Evolutionary conservation across 768 basidiomycete species (phyloP).

Genomic region (Termitomyces sp.): DNA sequence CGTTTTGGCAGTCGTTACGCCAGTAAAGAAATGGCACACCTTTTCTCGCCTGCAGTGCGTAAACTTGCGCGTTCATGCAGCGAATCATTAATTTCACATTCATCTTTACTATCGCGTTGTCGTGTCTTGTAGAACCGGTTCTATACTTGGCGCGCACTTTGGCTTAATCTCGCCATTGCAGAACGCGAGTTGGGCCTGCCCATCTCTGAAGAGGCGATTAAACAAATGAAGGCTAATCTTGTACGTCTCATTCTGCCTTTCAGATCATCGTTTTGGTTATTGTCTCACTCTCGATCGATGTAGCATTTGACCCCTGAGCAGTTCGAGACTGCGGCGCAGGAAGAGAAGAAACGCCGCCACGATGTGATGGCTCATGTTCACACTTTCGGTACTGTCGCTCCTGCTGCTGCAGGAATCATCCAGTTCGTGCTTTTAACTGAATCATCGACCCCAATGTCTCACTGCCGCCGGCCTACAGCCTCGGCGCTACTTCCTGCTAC

Average conservation of each 20-base stretch:
- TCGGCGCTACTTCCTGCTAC: constrained; percentile 95
- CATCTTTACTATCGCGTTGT: neutral
- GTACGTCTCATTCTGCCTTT: constrained; percentile 36
- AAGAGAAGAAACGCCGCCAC: constrained; percentile 96
- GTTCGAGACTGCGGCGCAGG: constrained; percentile 85
- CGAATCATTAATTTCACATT: neutral
- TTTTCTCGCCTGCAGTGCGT: constrained; percentile 90
- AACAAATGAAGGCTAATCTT: constrained; percentile 91
- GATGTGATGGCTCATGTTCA: constrained; percentile 99
- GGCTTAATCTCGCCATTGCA: constrained; percentile 94
- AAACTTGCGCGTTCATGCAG: constrained; percentile 2
- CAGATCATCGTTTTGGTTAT: neutral
- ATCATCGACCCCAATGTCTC: neutral
- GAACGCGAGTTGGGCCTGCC: constrained; percentile 93
- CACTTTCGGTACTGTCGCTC: constrained; percentile 91
- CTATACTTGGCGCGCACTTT: constrained; percentile 90
- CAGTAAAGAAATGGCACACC: constrained; percentile 95
- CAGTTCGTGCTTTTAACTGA: constrained; percentile 48
- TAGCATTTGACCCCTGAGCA: constrained; percentile 84
- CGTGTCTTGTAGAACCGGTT: constrained; percentile 70
- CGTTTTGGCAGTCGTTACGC: constrained; percentile 80
- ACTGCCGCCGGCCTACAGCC: neutral
- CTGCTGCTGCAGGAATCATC: constrained; percentile 93
- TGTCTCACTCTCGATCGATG: neutral
- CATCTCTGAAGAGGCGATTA: constrained; percentile 85